Base-by-base conservation (phyloP, 768 basidiomycete species). In the Dictyophora rubrovolvata region DNA sequence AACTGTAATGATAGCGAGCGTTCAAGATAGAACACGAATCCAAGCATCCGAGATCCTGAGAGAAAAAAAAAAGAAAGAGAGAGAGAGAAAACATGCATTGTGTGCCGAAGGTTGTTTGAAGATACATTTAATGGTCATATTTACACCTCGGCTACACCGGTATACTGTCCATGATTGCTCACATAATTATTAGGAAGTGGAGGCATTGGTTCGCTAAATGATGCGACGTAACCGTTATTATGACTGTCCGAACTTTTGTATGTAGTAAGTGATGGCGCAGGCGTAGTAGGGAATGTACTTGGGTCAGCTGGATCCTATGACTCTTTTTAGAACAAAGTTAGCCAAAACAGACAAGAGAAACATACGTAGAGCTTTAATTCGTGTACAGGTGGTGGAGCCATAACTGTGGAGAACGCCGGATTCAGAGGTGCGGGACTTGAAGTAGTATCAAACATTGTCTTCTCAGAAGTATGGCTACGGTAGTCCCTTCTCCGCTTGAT, bases 261-360 rank as follows among this genome's bases (percentile, higher is more conserved):
- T 18, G 18, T 46, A 2, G 35, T 16, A 22, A 54, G 23, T 14
- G 54, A 36, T 17, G 54, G 35, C n/a, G 35, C 7, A n/a, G 54
- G 54, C 18, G 54, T 17, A n/a, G 17, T 36, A 3, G 54, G 54
- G 54, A 55, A 55, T 22, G 54, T 55, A 22, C 36, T 42, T 11
- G 54, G 54, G 35, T 55, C 54, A 7, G 36, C 22, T 17, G 54
- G 54, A 21, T 55, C 54, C 54, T 55, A 42, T 42, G 12, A n/a
- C 10, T 37, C 2, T 2, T 14, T n/a, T 42, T 4, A 51, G 11
- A 51, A 51, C 16, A 20, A 14, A 11, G 8, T 22, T 3, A 51
- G 28, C 14, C 14, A 11, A 20, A 51, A n/a, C n/a, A n/a, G 33
- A 14, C 18, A 51, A 20, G 14, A 18, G 37, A 8, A 18, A 17